Evolutionary conservation across 306 rosid species (phyloP).

Genomic region (Castanopsis chinensis): DNA sequence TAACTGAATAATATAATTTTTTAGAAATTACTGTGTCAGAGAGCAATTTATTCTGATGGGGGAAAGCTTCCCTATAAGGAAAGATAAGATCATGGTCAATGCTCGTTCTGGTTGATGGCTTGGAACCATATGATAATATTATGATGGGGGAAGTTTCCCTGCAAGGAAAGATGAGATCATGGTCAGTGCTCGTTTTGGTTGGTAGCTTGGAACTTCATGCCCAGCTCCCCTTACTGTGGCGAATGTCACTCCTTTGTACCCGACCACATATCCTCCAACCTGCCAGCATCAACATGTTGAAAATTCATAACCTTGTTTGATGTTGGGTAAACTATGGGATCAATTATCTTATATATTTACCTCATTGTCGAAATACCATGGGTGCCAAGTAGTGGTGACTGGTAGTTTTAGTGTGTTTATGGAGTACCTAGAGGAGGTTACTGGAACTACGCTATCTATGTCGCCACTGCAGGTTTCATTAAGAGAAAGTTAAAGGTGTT

Average conservation of each 20-base stretch:
- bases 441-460: conserved; percentile 51
- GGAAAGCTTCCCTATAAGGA: conserved; percentile 38
- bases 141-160: conserved; percentile 33
- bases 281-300: conserved; percentile 14
- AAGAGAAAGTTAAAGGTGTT: neutral
- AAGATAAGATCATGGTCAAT: conserved; percentile 48
- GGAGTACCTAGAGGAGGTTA: conserved; percentile 55
- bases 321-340: neutral
- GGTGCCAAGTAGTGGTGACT: conserved; percentile 36
- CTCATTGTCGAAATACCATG: conserved; percentile 49
- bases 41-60: conserved; percentile 1
- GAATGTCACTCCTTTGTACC: conserved; percentile 52
- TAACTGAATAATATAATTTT: too few species aligned
- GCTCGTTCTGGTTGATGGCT: conserved; percentile 53
- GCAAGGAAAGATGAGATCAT: conserved; percentile 52
- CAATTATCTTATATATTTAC: conserved; percentile 20
- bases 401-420: conserved; percentile 40
- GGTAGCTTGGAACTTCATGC: conserved; percentile 56
- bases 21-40: too few species aligned
- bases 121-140: conserved; percentile 43
- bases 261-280: conserved; percentile 66
- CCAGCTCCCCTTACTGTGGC: conserved; percentile 60
- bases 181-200: conserved; percentile 51
- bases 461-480: conserved; percentile 50
- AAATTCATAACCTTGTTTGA: neutral